phyloP scores from a whole-genome alignment of 352 stramenopile species.

The Halophytophthora batemanensis region DNA sequence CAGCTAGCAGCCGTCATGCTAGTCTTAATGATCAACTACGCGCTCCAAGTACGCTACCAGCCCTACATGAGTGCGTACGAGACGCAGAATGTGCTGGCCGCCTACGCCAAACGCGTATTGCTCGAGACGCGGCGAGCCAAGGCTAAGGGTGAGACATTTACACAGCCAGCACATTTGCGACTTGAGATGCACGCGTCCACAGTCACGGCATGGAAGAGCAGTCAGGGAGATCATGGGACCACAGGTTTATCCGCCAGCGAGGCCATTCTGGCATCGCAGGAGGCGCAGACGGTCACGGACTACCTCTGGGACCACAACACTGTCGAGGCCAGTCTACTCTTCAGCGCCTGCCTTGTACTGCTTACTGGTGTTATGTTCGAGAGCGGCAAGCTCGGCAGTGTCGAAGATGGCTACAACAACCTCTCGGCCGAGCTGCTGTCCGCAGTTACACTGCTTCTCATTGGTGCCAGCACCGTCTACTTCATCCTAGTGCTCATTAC shows the following conservation, averaged over 20 bases:
- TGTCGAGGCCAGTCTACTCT: slow-evolving; percentile 66
- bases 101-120: slow-evolving; percentile 44
- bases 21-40: slow-evolving; percentile 74
- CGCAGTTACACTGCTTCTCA: slow-evolving; percentile 47
- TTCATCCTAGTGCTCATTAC: slow-evolving; percentile 62
- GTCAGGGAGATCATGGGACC: slow-evolving; percentile 23
- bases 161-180: slow-evolving; percentile 52
- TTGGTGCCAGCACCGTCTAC: slow-evolving; percentile 54
- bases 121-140: slow-evolving; percentile 57
- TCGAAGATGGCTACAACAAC: slow-evolving; percentile 37
- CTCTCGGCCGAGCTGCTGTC: slow-evolving; percentile 50
- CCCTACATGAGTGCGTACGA: slow-evolving; percentile 78
- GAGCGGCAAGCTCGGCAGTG: slow-evolving; percentile 47
- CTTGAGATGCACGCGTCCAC: slow-evolving; percentile 32
- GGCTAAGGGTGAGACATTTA: slow-evolving; percentile 42
- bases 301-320: slow-evolving; percentile 83
- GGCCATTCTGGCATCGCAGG: slow-evolving; percentile 26
- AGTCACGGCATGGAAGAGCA: slow-evolving; percentile 34
- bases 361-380: slow-evolving; percentile 68
- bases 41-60: slow-evolving; percentile 61
- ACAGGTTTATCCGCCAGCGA: slow-evolving; percentile 14
- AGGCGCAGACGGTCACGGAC: slow-evolving; percentile 43
- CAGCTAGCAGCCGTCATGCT: slow-evolving; percentile 77
- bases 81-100: slow-evolving; percentile 53
- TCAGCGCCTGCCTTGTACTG: slow-evolving; percentile 65